Conservation (phyloP, 2,329 filamentous ascomycete genomes). For the Ophiostoma pallidulum region DNA sequence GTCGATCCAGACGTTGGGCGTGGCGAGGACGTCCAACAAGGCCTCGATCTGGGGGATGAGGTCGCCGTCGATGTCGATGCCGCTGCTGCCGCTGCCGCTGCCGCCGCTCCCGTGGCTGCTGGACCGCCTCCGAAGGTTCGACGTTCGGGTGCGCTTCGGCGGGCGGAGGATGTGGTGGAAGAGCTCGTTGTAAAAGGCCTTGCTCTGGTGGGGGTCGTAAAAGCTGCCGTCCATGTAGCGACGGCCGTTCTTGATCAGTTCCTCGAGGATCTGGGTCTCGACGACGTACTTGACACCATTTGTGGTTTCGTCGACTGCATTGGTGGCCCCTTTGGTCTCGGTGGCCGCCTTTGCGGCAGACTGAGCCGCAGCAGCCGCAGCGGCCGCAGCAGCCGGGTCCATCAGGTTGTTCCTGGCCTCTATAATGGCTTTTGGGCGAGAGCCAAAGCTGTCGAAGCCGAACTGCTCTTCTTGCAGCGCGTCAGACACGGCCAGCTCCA, state of each 20-base stretch:
- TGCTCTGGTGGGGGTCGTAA: constrained; percentile 39
- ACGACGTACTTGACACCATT: constrained; percentile 46
- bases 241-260: constrained; percentile 46
- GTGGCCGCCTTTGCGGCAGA: not conserved
- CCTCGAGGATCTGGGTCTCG: constrained; percentile 48
- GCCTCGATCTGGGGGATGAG: constrained; percentile 62
- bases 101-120: not conserved
- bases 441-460: constrained; percentile 46
- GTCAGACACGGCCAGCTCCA: constrained; percentile 57
- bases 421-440: constrained; percentile 43
- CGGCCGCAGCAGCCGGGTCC: constrained; percentile 30
- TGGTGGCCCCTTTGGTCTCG: not conserved
- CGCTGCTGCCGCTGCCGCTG: not conserved
- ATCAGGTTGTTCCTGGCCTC: constrained; percentile 51
- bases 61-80: constrained; percentile 26
- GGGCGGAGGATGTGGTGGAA: constrained; percentile 52
- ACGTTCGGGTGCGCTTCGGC: constrained; percentile 36
- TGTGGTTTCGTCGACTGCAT: constrained; percentile 4
- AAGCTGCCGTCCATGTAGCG: constrained; percentile 45
- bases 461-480: constrained; percentile 53
- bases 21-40: constrained; percentile 54
- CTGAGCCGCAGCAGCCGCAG: not conserved
- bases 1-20: constrained; percentile 63
- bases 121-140: constrained; percentile 47
- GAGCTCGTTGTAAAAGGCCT: constrained; percentile 53